These are phyloP conservation scores for Byssothecium circinans DNA, from an alignment of 2,329 filamentous ascomycete species.

Conservation along the genomic window DNA sequence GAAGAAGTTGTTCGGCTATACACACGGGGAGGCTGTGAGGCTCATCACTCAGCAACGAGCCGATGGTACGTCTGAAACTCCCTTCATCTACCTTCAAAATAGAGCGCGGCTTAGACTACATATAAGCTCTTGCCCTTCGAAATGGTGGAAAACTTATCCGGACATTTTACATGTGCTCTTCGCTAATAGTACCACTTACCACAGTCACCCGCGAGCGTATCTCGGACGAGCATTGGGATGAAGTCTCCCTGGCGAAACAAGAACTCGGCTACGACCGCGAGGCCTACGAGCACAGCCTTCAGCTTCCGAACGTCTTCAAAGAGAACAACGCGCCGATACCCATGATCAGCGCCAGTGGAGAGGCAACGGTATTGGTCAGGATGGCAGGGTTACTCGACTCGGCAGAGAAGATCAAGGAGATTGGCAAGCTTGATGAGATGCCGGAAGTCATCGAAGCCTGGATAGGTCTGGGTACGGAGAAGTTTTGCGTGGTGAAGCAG, in stretches of 20 bases:
- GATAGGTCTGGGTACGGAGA: conserved; percentile 23
- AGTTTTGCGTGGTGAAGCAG: conserved; percentile 32
- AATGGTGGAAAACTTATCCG: too few species aligned
- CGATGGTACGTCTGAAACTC: conserved; percentile 19
- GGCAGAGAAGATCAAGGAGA: conserved; percentile 28
- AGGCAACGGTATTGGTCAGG: conserved; percentile 31
- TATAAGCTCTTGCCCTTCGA: neutral
- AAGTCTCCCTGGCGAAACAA: conserved; percentile 34
- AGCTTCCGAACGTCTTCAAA: conserved; percentile 29
- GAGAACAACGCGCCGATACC: conserved; percentile 23
- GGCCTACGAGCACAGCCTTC: conserved; percentile 44
- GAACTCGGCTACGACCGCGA: conserved; percentile 42
- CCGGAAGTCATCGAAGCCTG: conserved; percentile 21
- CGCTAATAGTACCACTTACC: neutral
- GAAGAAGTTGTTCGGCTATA: conserved; percentile 41
- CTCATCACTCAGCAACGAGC: conserved; percentile 38
- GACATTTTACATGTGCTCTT: too few species aligned
- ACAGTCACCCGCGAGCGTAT: conserved; percentile 34
- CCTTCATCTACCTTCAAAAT: neutral
- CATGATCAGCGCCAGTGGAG: conserved; percentile 13
- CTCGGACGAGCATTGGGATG: conserved; percentile 41
- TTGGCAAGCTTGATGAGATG: conserved; percentile 29
- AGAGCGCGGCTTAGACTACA: neutral
- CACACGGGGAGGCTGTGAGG: conserved; percentile 32
- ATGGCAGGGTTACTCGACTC: conserved; percentile 29